These are phyloP conservation scores for Melampsora larici-populina DNA, from an alignment of 1,284 basidiomycete genomes.

Conservation along the genomic window DNA sequence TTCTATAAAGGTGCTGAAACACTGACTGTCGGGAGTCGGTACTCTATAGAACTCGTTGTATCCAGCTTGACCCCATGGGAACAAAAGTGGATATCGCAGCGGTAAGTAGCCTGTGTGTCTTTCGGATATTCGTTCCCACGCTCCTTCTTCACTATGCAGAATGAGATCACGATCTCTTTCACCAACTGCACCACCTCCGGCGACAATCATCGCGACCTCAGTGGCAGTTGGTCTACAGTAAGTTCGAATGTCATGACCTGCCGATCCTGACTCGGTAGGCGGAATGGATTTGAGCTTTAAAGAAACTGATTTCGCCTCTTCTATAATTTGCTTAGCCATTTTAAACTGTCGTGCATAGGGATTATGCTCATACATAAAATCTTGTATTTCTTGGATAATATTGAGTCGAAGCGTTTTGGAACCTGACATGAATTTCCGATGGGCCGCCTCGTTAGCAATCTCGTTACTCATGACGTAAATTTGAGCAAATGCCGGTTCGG, in stretches of 20 bases:
- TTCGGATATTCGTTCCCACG: background rate
- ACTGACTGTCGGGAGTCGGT: background rate
- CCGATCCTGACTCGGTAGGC: too few relatives aligned
- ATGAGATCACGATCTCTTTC: background rate
- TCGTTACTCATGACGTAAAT: too few relatives aligned
- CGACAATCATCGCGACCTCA: background rate
- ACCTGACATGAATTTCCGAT: too few relatives aligned
- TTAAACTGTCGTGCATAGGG: too few relatives aligned
- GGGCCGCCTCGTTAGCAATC: too few relatives aligned
- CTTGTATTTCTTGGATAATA: background rate
- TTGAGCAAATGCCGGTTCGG: background rate
- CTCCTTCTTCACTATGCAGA: background rate
- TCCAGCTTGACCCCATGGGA: background rate
- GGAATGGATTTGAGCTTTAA: too few relatives aligned
- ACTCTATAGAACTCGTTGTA: background rate
- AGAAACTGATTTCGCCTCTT: too few relatives aligned
- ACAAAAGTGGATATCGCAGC: slow-evolving; percentile 1
- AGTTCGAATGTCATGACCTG: background rate
- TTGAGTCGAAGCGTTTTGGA: too few relatives aligned
- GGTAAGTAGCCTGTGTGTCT: background rate
- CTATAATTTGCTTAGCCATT: too few relatives aligned
- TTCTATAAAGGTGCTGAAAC: too few relatives aligned
- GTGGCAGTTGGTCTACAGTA: background rate
- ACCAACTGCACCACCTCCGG: background rate
- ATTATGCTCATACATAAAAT: too few relatives aligned